A percentile compares a stretch with the other conserved stretches of the same genome.
These are phyloP conservation scores for Corymbia maculata DNA, from an alignment of 345 rosid species.

Conservation along the genomic window DNA sequence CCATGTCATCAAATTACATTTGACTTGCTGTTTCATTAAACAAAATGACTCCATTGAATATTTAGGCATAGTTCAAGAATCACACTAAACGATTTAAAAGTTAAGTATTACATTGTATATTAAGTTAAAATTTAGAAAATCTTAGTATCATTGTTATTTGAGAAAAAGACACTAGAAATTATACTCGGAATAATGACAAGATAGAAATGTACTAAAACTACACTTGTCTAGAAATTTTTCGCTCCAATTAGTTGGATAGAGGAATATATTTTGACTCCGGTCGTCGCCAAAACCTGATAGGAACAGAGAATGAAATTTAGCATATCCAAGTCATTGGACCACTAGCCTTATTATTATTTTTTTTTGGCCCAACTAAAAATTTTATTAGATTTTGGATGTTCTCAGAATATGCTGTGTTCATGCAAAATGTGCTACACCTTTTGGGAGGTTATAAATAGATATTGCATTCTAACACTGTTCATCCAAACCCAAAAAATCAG, in stretches of 20 bases:
- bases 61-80: neutral
- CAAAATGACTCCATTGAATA: rapidly evolving
- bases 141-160: neutral
- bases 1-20: neutral
- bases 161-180: rapidly evolving
- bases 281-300: neutral
- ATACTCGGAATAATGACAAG: neutral
- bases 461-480: neutral
- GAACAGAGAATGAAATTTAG: neutral
- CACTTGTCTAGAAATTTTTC: neutral
- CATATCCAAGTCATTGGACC: neutral
- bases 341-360: neutral
- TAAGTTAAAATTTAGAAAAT: neutral
- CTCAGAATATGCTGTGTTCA: neutral
- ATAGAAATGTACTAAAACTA: neutral
- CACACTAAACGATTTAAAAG: rapidly evolving
- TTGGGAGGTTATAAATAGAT: neutral
- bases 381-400: neutral
- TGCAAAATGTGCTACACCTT: neutral
- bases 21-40: neutral
- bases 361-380: neutral
- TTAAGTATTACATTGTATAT: neutral
- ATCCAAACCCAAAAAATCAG: neutral
- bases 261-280: neutral
- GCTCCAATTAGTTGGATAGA: neutral